phyloP scores from a whole-genome alignment of 1,284 basidiomycete species.

The Crocinoboletus sp. region DNA sequence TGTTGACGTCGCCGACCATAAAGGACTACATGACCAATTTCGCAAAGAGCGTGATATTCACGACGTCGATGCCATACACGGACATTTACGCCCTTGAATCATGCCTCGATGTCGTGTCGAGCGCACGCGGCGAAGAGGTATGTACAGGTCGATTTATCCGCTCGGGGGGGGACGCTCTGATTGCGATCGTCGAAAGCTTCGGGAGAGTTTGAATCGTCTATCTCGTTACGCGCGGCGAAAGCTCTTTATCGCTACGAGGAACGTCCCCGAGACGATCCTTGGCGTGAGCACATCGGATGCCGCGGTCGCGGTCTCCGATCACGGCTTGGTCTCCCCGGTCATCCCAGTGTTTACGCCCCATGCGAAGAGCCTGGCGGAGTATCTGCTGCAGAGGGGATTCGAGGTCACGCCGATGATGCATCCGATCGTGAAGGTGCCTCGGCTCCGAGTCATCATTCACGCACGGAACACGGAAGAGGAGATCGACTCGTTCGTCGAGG shows the following conservation, averaged over 20 bases:
- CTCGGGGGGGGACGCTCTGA: too few relatives aligned
- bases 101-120: constrained; percentile 16
- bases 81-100: constrained; percentile 42
- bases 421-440: constrained; percentile 9
- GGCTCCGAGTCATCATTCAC: constrained; percentile 21
- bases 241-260: constrained; percentile 5
- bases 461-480: constrained; percentile 19
- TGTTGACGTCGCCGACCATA: constrained; percentile 44
- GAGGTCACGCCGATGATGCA: constrained; percentile 11
- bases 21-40: constrained; percentile 58
- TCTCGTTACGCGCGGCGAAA: constrained; percentile 14
- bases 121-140: constrained; percentile 14
- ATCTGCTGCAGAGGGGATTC: constrained; percentile 15
- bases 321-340: constrained; percentile 14
- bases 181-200: too few relatives aligned
- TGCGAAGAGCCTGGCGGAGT: constrained; percentile 2
- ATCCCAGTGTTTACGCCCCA: constrained; percentile 19
- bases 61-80: constrained; percentile 45
- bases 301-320: not conserved
- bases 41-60: constrained; percentile 54
- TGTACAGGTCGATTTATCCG: too few relatives aligned
- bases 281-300: not conserved
- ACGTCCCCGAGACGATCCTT: constrained; percentile 12
- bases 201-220: too few relatives aligned
- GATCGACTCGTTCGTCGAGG: constrained; percentile 11